A percentile compares a stretch with the other conserved stretches of the same genome.
Conservation (phyloP, 2,329 filamentous ascomycete species). For the Pezicula neosporulosa region DNA sequence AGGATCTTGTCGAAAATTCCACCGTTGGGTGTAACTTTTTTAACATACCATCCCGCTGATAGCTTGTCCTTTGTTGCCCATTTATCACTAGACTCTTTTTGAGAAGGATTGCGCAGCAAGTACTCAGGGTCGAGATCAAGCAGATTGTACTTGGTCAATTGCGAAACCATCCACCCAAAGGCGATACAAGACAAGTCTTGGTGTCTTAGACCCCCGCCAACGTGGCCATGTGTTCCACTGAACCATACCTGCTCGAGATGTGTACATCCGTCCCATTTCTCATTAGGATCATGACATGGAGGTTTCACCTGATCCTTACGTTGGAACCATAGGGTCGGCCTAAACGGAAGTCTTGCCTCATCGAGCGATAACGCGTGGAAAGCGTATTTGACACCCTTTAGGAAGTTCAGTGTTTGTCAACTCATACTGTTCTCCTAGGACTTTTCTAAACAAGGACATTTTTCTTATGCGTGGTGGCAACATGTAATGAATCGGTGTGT, state of each 20-base stretch:
- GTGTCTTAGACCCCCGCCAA: not conserved
- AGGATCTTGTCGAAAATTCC: too few species aligned
- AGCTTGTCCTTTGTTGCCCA: too few species aligned
- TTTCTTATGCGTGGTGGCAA: not conserved
- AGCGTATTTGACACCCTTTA: constrained; percentile 35
- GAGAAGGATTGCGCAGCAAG: not conserved
- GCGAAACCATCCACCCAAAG: not conserved
- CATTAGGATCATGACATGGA: too few species aligned
- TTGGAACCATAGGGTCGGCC: constrained; percentile 29
- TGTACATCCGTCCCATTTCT: not conserved
- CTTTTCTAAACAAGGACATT: not conserved
- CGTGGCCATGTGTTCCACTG: not conserved
- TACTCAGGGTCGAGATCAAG: not conserved
- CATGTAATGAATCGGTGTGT: not conserved
- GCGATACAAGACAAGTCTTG: not conserved
- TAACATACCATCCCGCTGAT: too few species aligned
- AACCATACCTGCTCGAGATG: not conserved
- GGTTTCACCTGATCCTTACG: not conserved
- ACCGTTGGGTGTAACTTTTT: too few species aligned
- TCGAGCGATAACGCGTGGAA: constrained; percentile 44
- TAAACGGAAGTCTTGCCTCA: constrained; percentile 34
- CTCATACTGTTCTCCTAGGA: constrained; percentile 19
- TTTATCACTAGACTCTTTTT: too few species aligned
- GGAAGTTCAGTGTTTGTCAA: constrained; percentile 33
- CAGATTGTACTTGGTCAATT: not conserved